Evolutionary conservation across 306 rosid genomes (phyloP).

Genomic region (Myrica gale): DNA sequence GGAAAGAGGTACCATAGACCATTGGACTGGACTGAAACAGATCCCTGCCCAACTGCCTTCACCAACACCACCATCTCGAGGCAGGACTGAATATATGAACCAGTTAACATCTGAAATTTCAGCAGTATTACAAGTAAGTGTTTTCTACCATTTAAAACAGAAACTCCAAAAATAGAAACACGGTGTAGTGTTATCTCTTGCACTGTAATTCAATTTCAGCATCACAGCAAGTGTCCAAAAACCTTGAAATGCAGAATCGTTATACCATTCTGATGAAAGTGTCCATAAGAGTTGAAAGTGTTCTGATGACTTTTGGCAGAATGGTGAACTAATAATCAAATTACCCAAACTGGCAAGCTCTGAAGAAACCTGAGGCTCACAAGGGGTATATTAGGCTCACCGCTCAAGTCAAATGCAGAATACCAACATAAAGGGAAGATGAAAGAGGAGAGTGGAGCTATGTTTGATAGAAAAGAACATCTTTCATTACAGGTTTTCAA

Average conservation of each 20-base stretch:
- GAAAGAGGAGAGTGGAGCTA: neutral
- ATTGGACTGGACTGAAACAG: slow-evolving; percentile 77
- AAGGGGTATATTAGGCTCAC: slow-evolving; percentile 5
- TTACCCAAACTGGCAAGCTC: neutral
- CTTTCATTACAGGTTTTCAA: neutral
- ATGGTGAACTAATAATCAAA: neutral
- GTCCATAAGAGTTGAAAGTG: neutral
- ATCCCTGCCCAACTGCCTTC: slow-evolving; percentile 96
- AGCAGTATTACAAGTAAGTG: slow-evolving; percentile 23
- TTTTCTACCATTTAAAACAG: slow-evolving; percentile 26
- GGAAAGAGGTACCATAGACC: slow-evolving; percentile 56
- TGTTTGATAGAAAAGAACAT: neutral
- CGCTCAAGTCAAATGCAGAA: neutral
- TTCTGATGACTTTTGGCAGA: neutral
- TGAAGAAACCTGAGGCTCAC: slow-evolving; percentile 1
- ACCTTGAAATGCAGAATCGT: no score
- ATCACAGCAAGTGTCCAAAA: neutral
- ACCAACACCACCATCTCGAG: slow-evolving; percentile 68
- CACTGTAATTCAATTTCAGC: neutral
- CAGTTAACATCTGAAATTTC: slow-evolving; percentile 58
- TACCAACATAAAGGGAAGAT: neutral
- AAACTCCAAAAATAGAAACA: slow-evolving; percentile 2
- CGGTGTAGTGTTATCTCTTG: neutral
- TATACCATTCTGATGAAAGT: no score
- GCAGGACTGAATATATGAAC: slow-evolving; percentile 73